Base-by-base conservation (phyloP, 2,329 filamentous ascomycete genomes). In the Calonectria montana region DNA sequence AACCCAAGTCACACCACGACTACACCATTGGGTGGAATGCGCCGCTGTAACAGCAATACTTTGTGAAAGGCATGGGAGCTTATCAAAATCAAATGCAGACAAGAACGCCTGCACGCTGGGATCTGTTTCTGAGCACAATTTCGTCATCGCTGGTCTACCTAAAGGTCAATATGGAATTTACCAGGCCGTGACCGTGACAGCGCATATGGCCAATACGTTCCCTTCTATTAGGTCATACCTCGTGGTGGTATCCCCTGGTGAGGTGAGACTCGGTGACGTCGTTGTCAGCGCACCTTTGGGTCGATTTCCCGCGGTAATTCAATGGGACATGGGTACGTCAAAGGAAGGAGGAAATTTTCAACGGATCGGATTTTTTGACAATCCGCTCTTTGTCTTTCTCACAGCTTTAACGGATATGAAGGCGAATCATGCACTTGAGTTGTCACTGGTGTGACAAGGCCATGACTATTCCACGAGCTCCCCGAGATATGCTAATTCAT, bases 71-170 rank as follows among this genome's bases (percentile, higher is more conserved):
- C 66, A 74, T 2, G 15, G 39, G 0, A 29, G 0, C 43, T 16
- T 21, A 9, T 23, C 12, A 37, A 15, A 31, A 1, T 8, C 45
- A 12, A 16, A 16, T 7, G 3, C 25, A 0, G 70, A 74, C 5
- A 7, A 10, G 1, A 72, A 72, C 10, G 29, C 23, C 1, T 70
- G 70, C 4, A 70, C 57, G 2, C 43, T 74, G 0, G 70, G 63
- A 0, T 43, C 31, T 0, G 15, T 72, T 1, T 29, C 41, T 0
- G 37, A 18, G 2, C 72, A 74, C 4, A 72, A 72, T 13, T 21
- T 74, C 1, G 70, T 67, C 0, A 48, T 72, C 1, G 43, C 63
- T 9, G 61, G 37, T 21, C 18, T 66, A 3, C 65, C 61, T 0
- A 25, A 57, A 2, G 65, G 47, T 13, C 25, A 15, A 23, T 37